Base-by-base conservation (phyloP, 2,329 filamentous ascomycete species). In the Calonectria hongkongensis region DNA sequence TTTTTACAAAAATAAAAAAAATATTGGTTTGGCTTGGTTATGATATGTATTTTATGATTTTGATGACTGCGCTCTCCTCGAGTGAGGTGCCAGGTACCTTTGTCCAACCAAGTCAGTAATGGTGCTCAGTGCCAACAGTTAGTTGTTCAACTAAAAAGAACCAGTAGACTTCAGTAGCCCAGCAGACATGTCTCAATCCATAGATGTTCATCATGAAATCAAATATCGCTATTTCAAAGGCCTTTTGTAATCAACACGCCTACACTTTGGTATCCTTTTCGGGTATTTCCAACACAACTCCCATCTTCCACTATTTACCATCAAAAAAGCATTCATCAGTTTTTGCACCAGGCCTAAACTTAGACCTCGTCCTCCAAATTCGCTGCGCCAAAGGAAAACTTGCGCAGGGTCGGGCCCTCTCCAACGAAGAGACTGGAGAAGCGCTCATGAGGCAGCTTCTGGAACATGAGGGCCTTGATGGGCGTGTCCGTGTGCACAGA, bases 391-490 rank as follows among this genome's bases (percentile, higher is more conserved):
- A 89, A 85, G 0, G 87, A 87, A 70, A 85, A 88, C 77, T 88
- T 88, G 8, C 76, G 78, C 28, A 91, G 45, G 2, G 71, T 67
- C 3, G 76, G 60, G 0, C 84, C 85, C 10, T 83, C 80, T 0
- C 85, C 88, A 0, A 88, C 81, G 71, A 88, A 90, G 41, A 91
- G 75, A 65, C 88, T 89, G 0, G 88, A 79, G 69, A 84, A 78
- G 30, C 67, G 77, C 71, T 91, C 89, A 1, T 83, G 77, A 0
- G 86, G 84, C 81, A 90, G 83, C 8, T 73, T 83, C 74, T 85
- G 81, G 65, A 90, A 90, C 82, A 84, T 83, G 21, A 91, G 67
- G 1, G 85, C 81, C 72, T 82, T 83, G 27, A 90, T 76, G 0
- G 87, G 86, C 27, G 79, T 79, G 5, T 76, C 75, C 0, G 74